Evolutionary conservation across 441 rosid species (phyloP).

Genomic region (Gossypium laxum): DNA sequence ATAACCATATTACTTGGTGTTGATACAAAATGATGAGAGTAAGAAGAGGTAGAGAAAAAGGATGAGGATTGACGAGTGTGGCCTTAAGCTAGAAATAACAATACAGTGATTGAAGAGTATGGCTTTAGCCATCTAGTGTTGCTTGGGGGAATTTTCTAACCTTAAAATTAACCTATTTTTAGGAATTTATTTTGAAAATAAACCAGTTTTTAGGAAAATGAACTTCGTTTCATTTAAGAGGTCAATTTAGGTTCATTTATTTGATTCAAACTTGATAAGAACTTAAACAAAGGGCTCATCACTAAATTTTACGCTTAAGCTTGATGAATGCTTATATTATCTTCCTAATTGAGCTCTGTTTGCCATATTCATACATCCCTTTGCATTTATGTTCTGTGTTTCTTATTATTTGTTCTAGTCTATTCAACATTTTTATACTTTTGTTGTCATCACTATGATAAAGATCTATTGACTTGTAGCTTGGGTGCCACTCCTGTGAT

Average conservation of each 20-base stretch:
- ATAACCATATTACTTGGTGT: not conserved
- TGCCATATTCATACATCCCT: not conserved
- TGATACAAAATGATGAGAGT: not conserved
- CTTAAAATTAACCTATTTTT: not conserved
- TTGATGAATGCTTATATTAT: not conserved
- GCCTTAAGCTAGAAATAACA: not conserved
- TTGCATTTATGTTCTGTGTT: not conserved
- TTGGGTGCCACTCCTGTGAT: constrained; percentile 84
- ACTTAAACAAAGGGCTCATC: not conserved
- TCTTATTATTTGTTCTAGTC: not conserved
- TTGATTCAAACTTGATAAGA: not conserved
- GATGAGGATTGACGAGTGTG: not conserved
- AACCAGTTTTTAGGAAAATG: not conserved
- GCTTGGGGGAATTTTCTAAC: not conserved
- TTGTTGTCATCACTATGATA: not conserved
- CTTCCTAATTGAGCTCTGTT: not conserved
- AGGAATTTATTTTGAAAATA: too few species aligned
- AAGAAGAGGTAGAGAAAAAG: not conserved
- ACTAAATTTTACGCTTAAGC: not conserved
- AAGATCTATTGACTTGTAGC: constrained; percentile 31
- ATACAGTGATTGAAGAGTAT: not conserved
- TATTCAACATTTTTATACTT: not conserved
- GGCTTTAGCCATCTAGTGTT: not conserved
- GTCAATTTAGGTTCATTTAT: not conserved
- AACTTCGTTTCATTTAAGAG: not conserved